These are phyloP conservation scores for Paecilomyces formosus DNA, from an alignment of 2,329 filamentous ascomycete species.

Conservation along the genomic window DNA sequence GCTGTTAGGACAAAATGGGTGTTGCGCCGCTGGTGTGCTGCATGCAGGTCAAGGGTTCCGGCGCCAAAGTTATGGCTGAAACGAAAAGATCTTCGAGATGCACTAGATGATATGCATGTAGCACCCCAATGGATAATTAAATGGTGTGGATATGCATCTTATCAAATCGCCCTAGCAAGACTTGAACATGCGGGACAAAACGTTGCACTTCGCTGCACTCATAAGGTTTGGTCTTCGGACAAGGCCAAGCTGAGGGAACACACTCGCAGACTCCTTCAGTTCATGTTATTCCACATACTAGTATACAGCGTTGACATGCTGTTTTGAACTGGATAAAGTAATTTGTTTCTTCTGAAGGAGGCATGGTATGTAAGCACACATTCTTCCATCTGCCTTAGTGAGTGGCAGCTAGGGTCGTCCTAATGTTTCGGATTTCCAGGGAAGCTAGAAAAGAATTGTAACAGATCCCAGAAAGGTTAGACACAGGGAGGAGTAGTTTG, in stretches of 20 bases:
- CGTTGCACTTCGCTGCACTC: background rate
- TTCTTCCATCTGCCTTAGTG: background rate
- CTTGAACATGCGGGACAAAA: background rate
- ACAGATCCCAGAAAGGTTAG: background rate
- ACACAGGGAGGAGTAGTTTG: background rate
- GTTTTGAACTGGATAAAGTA: background rate
- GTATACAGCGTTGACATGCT: background rate
- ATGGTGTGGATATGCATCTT: background rate
- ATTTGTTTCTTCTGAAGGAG: background rate
- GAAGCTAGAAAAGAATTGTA: background rate
- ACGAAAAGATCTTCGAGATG: background rate
- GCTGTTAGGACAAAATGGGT: background rate
- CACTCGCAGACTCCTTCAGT: background rate
- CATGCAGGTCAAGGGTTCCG: too few relatives aligned
- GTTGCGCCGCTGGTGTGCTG: background rate
- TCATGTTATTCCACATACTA: background rate
- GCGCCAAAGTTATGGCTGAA: background rate
- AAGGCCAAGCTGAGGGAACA: background rate
- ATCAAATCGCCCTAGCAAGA: background rate
- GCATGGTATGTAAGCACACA: background rate
- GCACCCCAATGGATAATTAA: background rate
- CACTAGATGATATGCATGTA: background rate
- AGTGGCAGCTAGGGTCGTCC: background rate
- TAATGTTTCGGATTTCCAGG: background rate
- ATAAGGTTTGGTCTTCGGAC: background rate